A percentile compares a stretch with the other conserved stretches of the same genome.
These are phyloP conservation scores for Fusarium sp. DNA, from an alignment of 2,329 filamentous ascomycete genomes.

Conservation along the genomic window DNA sequence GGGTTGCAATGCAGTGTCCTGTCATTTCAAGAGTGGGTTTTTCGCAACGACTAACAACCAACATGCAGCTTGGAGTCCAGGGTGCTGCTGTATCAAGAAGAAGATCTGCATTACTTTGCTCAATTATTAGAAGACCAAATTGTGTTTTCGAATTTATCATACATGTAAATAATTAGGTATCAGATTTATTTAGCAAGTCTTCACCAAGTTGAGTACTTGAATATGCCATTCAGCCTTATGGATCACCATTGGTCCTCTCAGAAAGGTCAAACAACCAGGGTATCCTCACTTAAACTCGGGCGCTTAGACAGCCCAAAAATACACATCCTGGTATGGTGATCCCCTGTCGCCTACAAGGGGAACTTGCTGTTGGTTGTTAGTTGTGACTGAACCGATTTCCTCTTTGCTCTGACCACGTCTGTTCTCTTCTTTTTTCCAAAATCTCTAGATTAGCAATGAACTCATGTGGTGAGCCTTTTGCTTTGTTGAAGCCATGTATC, in stretches of 20 bases:
- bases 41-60: background rate
- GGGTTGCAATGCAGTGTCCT: background rate
- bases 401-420: background rate
- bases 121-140: accelerated
- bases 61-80: background rate
- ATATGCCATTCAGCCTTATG: background rate
- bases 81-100: background rate
- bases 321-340: background rate
- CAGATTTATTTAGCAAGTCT: background rate
- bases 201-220: background rate
- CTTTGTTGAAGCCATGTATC: conserved; percentile 24
- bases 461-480: background rate
- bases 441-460: background rate
- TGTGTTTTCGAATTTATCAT: accelerated
- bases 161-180: background rate
- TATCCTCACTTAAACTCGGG: background rate
- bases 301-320: conserved; percentile 26
- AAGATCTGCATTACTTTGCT: background rate
- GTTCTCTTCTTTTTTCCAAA: background rate
- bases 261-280: background rate
- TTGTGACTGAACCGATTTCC: background rate
- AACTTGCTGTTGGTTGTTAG: conserved; percentile 7
- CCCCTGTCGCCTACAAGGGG: background rate
- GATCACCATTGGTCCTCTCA: background rate
- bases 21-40: background rate